Conservation (phyloP, 208 protist species). For the Leishmania lainsoni region DNA sequence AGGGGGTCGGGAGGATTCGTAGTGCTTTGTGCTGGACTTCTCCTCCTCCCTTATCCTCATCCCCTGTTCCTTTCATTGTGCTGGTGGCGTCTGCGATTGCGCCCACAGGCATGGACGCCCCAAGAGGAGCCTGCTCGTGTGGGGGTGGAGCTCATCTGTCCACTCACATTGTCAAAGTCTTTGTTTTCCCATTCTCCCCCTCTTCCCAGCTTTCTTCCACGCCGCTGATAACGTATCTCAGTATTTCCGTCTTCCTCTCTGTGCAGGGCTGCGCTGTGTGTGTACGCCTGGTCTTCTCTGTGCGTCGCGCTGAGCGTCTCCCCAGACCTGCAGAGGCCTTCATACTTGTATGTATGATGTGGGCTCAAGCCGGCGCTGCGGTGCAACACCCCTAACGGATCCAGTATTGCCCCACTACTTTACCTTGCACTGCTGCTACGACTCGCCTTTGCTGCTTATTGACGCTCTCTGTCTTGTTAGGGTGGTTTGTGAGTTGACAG, state of each 20-base stretch:
- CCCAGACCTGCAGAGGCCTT: neutral
- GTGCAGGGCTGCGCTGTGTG: neutral
- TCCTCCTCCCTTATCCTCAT: too few relatives aligned
- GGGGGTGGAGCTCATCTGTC: neutral
- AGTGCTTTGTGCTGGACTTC: too few relatives aligned
- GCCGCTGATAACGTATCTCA: neutral
- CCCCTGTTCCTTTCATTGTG: too few relatives aligned
- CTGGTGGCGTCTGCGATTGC: too few relatives aligned
- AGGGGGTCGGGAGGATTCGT: too few relatives aligned
- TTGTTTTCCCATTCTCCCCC: neutral
- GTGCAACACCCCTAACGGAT: neutral
- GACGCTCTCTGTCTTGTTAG: neutral
- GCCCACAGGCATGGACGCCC: too few relatives aligned
- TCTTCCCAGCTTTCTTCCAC: neutral
- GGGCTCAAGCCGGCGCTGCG: neutral
- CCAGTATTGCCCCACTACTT: neutral
- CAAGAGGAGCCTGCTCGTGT: neutral
- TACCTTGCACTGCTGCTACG: neutral
- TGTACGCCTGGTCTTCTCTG: neutral
- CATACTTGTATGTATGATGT: neutral
- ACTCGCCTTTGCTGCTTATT: neutral
- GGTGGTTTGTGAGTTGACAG: neutral
- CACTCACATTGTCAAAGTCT: neutral
- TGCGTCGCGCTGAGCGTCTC: neutral
- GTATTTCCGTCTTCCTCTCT: neutral